Evolutionary conservation across 768 basidiomycete species (phyloP), one percentile per base, ranked within the genome.

Genomic region (Tricholoma sp.): DNA sequence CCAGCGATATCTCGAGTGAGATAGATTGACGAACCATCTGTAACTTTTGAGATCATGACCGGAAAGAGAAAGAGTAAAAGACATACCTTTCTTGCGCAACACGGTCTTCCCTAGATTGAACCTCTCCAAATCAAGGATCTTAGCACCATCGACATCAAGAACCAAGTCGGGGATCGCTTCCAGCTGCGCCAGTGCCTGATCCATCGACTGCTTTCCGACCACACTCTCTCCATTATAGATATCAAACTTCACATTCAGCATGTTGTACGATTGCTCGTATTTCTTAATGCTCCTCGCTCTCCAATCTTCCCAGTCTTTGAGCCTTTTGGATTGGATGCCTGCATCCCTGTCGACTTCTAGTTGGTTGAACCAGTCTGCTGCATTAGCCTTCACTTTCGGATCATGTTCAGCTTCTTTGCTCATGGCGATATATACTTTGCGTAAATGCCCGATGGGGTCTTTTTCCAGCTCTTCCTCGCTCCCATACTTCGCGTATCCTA

Each of bases 1-100:
- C 88, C 96, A 49, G 87, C 95, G 58, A 99, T 93, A 72, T 99
- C 96, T 50, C 96, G 92, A 8, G 92, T 94, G 53, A 96, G 82
- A 71, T 97, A 97, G 61, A 95, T 94, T 0, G 90, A 91, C 8
- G 94, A 94, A 16, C 94, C 94, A 60, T 97, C 94, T 95, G 63
- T 37, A 39, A 45, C 18, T 21, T 4, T 31, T 50, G 34, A 24
- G 43, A 19, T 7, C 52, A 56, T n/a, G 3, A 19, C 27, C 5
- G 32, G 24, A 34, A 43, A 18, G 35, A 46, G 24, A 27, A 27
- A 32, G 21, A 10, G 16, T 45, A 34, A 18, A 43, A 18, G 16
- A 64, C 79, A 31, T 63, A 84, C 89, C 91, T 64, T 83, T 86
- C 75, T 98, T 98, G 56, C 90, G 79, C 52, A 98, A 76, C 59